Evolutionary conservation across 352 stramenopile species (phyloP).

Genomic region (Phytophthora vignae): DNA sequence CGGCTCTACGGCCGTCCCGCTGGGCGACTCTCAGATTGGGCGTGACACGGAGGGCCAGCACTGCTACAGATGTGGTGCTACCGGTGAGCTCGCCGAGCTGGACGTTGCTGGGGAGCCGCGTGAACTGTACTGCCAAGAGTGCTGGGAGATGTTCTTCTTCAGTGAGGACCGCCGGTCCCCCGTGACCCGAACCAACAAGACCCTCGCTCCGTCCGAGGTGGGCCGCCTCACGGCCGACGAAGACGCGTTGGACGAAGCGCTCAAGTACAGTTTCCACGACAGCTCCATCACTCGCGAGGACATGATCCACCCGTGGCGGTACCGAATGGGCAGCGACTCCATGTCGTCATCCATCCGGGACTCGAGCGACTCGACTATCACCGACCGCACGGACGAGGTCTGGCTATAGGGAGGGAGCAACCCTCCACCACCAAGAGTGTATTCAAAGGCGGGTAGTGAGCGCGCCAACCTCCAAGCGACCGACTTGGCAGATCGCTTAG

Average conservation of each 20-base stretch:
- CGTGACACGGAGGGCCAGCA: slow-evolving; percentile 37
- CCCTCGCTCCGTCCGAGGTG: slow-evolving; percentile 29
- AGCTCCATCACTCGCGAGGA: slow-evolving; percentile 63
- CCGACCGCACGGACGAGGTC: slow-evolving; percentile 50
- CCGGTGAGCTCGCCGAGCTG: slow-evolving; percentile 63
- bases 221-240: slow-evolving; percentile 40
- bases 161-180: slow-evolving; percentile 47
- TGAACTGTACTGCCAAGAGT: slow-evolving; percentile 77
- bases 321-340: slow-evolving; percentile 53
- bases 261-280: slow-evolving; percentile 86
- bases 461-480: slow-evolving; percentile 19
- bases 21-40: slow-evolving; percentile 18
- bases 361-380: slow-evolving; percentile 67
- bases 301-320: slow-evolving; percentile 64
- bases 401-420: slow-evolving; percentile 48
- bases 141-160: slow-evolving; percentile 82
- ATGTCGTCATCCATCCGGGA: slow-evolving; percentile 59
- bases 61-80: slow-evolving; percentile 67
- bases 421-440: neutral
- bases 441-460: slow-evolving; percentile 2
- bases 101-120: slow-evolving; percentile 48
- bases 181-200: slow-evolving; percentile 33
- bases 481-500: neutral
- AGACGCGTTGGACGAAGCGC: slow-evolving; percentile 49
- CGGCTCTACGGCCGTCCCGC: slow-evolving; percentile 43